Percentiles rank a stretch among this genome's conserved stretches.
phyloP scores from a whole-genome alignment of 2,329 filamentous ascomycete species.

The Colletotrichum sp. region DNA sequence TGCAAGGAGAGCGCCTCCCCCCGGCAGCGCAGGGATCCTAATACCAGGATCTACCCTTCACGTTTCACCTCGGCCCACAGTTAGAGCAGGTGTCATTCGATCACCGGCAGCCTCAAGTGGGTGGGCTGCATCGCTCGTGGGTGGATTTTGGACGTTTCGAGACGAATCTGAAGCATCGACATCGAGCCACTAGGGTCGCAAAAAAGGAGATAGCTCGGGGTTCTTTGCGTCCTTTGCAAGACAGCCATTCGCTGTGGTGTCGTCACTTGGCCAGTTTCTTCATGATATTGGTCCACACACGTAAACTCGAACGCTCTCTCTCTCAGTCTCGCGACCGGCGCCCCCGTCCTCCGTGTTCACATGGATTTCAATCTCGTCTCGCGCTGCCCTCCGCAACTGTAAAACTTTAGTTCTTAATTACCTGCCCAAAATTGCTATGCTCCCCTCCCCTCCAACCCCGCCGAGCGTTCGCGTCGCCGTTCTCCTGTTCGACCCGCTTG shows the following conservation, averaged over 20 bases:
- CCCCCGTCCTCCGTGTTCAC: background rate
- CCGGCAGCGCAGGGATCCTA: background rate
- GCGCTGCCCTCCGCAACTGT: background rate
- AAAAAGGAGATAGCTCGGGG: background rate
- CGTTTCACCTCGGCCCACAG: slow-evolving; percentile 17
- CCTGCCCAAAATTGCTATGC: background rate
- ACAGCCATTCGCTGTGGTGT: background rate
- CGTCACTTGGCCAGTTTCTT: background rate
- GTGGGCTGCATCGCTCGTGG: background rate
- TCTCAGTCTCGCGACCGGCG: background rate
- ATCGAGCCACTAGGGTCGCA: background rate
- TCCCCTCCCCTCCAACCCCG: background rate
- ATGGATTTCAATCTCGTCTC: background rate
- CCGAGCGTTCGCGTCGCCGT: background rate
- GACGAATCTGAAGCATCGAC: slow-evolving; percentile 21
- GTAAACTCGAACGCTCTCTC: background rate
- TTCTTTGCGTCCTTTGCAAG: background rate
- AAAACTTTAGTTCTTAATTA: background rate
- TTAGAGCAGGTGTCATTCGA: slow-evolving; percentile 12
- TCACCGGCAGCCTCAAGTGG: slow-evolving; percentile 6
- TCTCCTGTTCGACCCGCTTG: slow-evolving; percentile 15
- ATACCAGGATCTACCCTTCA: background rate
- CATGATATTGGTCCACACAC: background rate
- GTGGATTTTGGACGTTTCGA: background rate
- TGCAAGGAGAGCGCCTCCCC: slow-evolving; percentile 10